Evolutionary conservation across 2,329 filamentous ascomycete genomes (phyloP).

Genomic region (Calonectria naviculata): DNA sequence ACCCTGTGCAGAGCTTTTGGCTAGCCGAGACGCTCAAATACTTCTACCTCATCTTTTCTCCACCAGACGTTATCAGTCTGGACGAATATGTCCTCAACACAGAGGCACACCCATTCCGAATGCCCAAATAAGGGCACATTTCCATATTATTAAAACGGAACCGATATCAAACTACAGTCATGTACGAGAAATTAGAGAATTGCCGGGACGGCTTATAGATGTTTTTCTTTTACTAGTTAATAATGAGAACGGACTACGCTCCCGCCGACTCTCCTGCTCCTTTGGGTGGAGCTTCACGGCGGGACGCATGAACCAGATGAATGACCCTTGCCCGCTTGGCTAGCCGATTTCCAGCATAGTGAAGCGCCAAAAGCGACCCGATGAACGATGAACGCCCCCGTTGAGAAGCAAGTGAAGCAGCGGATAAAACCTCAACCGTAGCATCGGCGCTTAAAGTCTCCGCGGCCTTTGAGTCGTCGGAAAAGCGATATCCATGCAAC

Average conservation of each 20-base stretch:
- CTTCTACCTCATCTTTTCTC: slow-evolving; percentile 77
- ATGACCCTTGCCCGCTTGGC: neutral
- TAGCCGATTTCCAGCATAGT: neutral
- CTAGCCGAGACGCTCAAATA: slow-evolving; percentile 82
- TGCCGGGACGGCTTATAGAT: neutral
- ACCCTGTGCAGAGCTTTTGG: slow-evolving; percentile 71
- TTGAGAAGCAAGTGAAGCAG: too few relatives aligned
- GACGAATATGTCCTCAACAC: slow-evolving; percentile 75
- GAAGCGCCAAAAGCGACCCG: neutral
- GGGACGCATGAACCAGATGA: neutral
- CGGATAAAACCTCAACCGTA: slow-evolving; percentile 11
- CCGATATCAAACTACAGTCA: neutral
- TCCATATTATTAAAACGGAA: neutral
- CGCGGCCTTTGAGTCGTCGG: neutral
- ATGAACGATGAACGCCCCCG: neutral
- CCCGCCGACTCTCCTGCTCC: neutral
- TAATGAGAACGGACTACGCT: neutral
- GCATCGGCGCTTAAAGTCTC: neutral
- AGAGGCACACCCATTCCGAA: slow-evolving; percentile 58
- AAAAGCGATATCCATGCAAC: neutral
- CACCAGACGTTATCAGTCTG: slow-evolving; percentile 70
- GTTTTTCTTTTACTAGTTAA: neutral
- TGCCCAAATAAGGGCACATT: slow-evolving; percentile 16
- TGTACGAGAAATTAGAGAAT: neutral
- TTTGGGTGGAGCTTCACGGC: neutral